Conservation (phyloP, 768 basidiomycete genomes). For the Rubroboletus satanas region DNA sequence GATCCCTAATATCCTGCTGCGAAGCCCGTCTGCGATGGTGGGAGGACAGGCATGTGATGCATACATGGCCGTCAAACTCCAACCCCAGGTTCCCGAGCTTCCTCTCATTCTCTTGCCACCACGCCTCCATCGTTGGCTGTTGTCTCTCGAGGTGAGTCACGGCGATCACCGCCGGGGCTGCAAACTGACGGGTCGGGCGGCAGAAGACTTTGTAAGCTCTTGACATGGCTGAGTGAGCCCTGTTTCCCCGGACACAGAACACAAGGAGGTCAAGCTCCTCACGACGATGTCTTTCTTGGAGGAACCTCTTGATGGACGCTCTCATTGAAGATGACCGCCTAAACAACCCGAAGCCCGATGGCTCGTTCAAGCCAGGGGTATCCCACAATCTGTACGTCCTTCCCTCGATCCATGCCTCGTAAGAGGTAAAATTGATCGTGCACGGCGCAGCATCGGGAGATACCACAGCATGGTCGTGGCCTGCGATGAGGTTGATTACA, state of each 20-base stretch:
- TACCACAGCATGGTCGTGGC: slow-evolving; percentile 16
- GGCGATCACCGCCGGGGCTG: slow-evolving; percentile 36
- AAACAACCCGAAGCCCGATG: slow-evolving; percentile 7
- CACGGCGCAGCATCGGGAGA: slow-evolving; percentile 31
- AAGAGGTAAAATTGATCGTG: slow-evolving; percentile 26
- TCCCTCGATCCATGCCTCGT: slow-evolving; percentile 22
- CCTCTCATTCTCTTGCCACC: slow-evolving; percentile 31
- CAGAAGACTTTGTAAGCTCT: slow-evolving; percentile 26
- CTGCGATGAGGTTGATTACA: slow-evolving; percentile 39
- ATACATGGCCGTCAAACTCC: slow-evolving; percentile 29
- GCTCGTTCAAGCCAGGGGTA: slow-evolving; percentile 29
- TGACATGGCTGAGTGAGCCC: slow-evolving; percentile 12
- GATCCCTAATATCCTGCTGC: slow-evolving; percentile 11
- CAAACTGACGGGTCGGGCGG: slow-evolving; percentile 28
- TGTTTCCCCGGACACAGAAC: slow-evolving; percentile 19
- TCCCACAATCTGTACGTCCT: slow-evolving; percentile 28
- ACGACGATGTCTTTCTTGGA: slow-evolving; percentile 25
- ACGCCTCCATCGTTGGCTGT: slow-evolving; percentile 29
- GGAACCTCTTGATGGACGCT: slow-evolving; percentile 26
- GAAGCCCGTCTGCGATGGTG: slow-evolving; percentile 19
- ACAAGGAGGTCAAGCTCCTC: slow-evolving; percentile 24
- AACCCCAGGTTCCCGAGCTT: slow-evolving; percentile 16
- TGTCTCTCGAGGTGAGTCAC: slow-evolving; percentile 37
- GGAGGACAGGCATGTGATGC: slow-evolving; percentile 20
- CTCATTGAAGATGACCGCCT: neutral